Evolutionary conservation across 1,284 basidiomycete genomes (phyloP), one percentile per base, ranked within the genome.

Genomic region (Malassezia restricta): DNA sequence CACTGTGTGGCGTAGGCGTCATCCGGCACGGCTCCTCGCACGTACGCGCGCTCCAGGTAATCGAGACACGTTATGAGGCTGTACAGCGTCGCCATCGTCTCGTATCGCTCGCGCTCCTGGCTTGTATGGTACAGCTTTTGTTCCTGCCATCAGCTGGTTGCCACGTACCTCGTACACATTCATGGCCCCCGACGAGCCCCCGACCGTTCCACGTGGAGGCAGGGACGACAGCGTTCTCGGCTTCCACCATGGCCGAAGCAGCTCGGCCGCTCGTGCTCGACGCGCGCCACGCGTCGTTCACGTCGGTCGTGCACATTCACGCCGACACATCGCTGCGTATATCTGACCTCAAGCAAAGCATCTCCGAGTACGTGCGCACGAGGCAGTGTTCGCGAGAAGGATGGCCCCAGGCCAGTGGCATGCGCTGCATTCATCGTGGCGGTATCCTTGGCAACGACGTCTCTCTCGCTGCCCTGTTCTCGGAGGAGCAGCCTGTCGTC

Each of bases 1-100:
- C 92, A 98, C 59, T 89, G 89, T 53, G 89, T 90, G 53, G 89
- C 90, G 75, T 98, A 98, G 27, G n/a, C 87, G 46, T 83, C 83
- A 8, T 88, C 85, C 15, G 82, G 84, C 50, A 96, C 85, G 0
- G 85, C 83, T 76, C 96, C 43, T 31, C 91, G 81, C 30, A 98
- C 85, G 74, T 95, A 98, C 3, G 91, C 92, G 33, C 89, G 80
- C 74, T 98, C 92, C 27, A 96, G 82, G 69, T 91, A 94, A 70
- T 96, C 90, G 27, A 99, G 78, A 1, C 86, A 81, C 47, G 92
- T 84, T 55, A 95, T 83, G 65, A 96, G 86, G 27, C 86, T 85
- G 68, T 87, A 98, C 5, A 98, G 78, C 7, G 89, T 96, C 1
- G 88, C 86, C 32, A 89, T 79, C 31, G 86, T 84, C 65, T 87